Base-by-base conservation (phyloP, 257 asterid genomes). In the Mentha longifolia region DNA sequence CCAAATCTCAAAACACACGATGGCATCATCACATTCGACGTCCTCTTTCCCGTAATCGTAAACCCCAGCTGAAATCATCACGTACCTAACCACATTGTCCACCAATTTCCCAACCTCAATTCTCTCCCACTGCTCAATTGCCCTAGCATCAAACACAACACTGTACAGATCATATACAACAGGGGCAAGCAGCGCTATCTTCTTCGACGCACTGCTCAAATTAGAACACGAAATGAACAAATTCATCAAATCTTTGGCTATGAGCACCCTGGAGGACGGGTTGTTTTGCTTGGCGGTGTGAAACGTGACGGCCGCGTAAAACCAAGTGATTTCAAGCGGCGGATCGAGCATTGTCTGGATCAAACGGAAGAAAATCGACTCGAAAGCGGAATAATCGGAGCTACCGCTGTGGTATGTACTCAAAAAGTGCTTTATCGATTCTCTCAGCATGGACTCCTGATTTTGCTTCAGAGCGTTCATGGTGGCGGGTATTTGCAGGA, bases 321-420 rank as follows among this genome's bases (percentile, higher is more conserved):
- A 92, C 98, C 96, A 92, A 50, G 90, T 79, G 45, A 90, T 70
- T 68, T 88, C 98, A 54, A 92, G 89, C 49, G 98, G 96, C 1
- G 98, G 98, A 61, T 90, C 95, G 65, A 86, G 89, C 97, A 85
- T 90, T 15, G 92, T 61, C 56, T 92, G 95, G 72, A 88, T 79
- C 64, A 82, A 74, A 42, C 97, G 95, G 81, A 86, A 88, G 85
- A 88, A 92, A 81, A 92, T 90, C 9, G 95, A 65, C 89, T 90
- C 89, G 41, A 92, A 86, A 16, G 78, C 68, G 9, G 92, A 86
- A 79, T 82, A 88, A 80, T 90, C 87, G 7, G 87, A 77, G 85
- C 73, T 78, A 15, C 96, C 96, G 33, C 46, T 77, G 56, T 83
- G 71, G 82, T 88, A 78, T 12, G 81, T 73, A 46, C 87, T 73